Conservation (phyloP, 495 filamentous ascomycete species). For the Bombardia bombarda region DNA sequence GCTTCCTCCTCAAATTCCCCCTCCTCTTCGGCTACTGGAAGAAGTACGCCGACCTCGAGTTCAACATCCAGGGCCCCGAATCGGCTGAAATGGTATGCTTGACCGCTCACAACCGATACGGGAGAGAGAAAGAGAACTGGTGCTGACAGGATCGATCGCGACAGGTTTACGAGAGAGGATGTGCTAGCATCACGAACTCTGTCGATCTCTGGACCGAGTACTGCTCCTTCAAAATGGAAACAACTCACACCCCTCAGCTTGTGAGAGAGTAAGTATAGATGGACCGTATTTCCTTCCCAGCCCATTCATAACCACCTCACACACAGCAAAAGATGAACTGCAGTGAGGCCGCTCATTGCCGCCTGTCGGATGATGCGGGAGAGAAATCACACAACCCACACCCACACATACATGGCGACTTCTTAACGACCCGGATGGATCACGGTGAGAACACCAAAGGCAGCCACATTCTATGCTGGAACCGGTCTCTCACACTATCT, state of each 20-base stretch:
- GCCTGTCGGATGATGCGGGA: constrained; percentile 18
- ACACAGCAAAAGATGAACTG: constrained; percentile 30
- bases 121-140: no score
- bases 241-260: constrained; percentile 84
- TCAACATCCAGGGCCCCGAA: constrained; percentile 92
- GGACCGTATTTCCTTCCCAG: constrained; percentile 55
- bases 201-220: constrained; percentile 97
- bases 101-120: no score
- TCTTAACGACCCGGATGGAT: constrained; percentile 26
- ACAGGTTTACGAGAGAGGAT: constrained; percentile 89
- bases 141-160: neutral
- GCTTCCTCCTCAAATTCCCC: constrained; percentile 91
- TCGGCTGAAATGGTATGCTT: constrained; percentile 93
- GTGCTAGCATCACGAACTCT: constrained; percentile 85
- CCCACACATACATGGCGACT: no score
- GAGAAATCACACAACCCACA: constrained; percentile 10
- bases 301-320: constrained; percentile 44
- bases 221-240: constrained; percentile 95
- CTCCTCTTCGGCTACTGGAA: constrained; percentile 98
- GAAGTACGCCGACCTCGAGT: constrained; percentile 97
- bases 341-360: constrained; percentile 15
- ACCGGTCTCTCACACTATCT: constrained; percentile 49
- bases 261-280: constrained; percentile 97
- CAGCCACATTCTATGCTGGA: constrained; percentile 38
- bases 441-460: constrained; percentile 48